Evolutionary conservation across 805 yeast genomes (phyloP).

Genomic region (Kodamaea sagamina): DNA sequence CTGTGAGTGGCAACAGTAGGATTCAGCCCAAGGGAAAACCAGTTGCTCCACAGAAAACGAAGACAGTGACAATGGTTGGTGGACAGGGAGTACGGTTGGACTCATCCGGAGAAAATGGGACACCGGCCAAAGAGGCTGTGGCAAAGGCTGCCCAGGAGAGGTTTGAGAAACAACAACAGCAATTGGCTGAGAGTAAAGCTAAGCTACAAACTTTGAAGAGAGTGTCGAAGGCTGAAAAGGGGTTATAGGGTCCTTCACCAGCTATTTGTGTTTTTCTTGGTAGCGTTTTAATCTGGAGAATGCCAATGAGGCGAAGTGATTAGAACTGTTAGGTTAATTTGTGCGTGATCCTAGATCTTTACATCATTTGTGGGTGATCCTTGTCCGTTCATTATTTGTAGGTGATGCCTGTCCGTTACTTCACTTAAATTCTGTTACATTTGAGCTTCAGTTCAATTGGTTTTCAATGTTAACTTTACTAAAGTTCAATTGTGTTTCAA

Average conservation of each 20-base stretch:
- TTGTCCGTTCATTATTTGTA: no score
- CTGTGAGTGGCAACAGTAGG: background rate
- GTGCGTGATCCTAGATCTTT: no score
- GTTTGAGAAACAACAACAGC: conserved; percentile 29
- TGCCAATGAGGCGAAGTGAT: no score
- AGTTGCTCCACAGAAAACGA: conserved; percentile 1
- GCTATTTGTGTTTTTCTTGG: background rate
- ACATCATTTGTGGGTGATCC: no score
- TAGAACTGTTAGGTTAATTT: no score
- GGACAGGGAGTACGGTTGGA: conserved; percentile 13
- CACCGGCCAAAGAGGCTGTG: conserved; percentile 31
- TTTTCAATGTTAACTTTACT: no score
- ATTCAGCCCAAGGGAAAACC: background rate
- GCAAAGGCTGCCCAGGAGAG: conserved; percentile 45
- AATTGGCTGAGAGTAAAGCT: conserved; percentile 28
- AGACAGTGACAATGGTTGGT: conserved; percentile 13
- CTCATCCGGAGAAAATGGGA: conserved; percentile 3
- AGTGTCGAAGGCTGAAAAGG: conserved; percentile 36
- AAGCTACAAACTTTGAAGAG: conserved; percentile 33
- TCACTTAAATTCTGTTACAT: no score
- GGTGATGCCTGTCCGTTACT: no score
- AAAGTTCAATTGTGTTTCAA: no score
- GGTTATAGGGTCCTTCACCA: conserved; percentile 18
- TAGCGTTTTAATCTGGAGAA: no score
- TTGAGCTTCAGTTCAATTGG: no score